Percentiles rank a stretch among this genome's conserved stretches.
Evolutionary conservation across 495 filamentous ascomycete genomes (phyloP).

Genomic region (Cetradonia linearis): DNA sequence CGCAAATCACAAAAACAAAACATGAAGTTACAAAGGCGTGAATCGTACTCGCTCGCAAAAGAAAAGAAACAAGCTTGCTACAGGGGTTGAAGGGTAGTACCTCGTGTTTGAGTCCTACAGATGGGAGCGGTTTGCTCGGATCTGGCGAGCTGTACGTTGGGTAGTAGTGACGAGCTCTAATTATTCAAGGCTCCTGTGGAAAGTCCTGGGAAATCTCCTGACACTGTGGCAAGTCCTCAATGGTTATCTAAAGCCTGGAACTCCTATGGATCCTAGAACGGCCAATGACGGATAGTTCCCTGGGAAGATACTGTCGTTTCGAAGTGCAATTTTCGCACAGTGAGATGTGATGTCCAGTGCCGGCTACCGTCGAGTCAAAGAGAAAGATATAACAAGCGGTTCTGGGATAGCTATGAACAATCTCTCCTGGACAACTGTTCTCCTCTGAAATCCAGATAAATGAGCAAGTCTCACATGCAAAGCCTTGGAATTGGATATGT

Average conservation of each 20-base stretch:
- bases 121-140: conserved; percentile 14
- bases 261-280: conserved; percentile 1
- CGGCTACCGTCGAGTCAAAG: background rate
- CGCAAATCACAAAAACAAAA: conserved; percentile 46
- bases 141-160: conserved; percentile 17
- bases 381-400: background rate
- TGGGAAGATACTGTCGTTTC: background rate
- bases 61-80: background rate
- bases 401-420: background rate
- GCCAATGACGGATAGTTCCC: conserved; percentile 1
- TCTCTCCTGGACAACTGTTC: background rate
- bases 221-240: conserved; percentile 2
- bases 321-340: conserved; percentile 4
- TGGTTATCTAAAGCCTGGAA: background rate
- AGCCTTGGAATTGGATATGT: background rate
- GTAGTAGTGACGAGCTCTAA: conserved; percentile 20
- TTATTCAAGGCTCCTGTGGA: background rate
- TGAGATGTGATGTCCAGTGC: background rate
- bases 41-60: conserved; percentile 12
- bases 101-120: conserved; percentile 11
- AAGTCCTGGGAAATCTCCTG: conserved; percentile 10
- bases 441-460: background rate
- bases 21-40: conserved; percentile 35
- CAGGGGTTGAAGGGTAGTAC: conserved; percentile 21
- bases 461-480: background rate